Percentiles rank a stretch among this genome's conserved stretches.
These are phyloP conservation scores for Astraeus odoratus DNA, from an alignment of 768 basidiomycete species.

Conservation along the genomic window DNA sequence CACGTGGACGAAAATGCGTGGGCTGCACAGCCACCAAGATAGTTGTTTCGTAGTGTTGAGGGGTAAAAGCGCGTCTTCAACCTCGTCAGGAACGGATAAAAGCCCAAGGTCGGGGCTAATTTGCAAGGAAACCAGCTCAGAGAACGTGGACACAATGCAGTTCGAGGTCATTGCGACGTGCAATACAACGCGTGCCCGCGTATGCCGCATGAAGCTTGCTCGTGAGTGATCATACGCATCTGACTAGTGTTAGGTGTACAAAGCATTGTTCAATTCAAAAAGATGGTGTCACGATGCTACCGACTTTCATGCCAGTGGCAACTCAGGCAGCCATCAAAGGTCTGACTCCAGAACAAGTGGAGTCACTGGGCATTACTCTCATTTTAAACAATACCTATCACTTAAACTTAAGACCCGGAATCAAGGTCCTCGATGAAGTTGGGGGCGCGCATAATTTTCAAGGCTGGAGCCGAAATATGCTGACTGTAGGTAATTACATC, in stretches of 20 bases:
- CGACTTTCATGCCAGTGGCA: conserved; percentile 92
- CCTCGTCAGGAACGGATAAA: too few species aligned
- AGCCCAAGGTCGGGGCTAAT: too few species aligned
- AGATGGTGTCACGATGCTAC: conserved; percentile 80
- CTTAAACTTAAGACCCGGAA: conserved; percentile 79
- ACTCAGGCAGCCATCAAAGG: conserved; percentile 92
- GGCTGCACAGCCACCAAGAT: too few species aligned
- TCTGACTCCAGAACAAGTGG: conserved; percentile 78
- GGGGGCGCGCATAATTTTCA: conserved; percentile 90
- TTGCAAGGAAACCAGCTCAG: too few species aligned
- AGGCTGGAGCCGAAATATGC: conserved; percentile 78
- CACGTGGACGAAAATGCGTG: too few species aligned
- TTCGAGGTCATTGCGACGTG: conserved; percentile 82
- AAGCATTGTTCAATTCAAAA: conserved; percentile 4
- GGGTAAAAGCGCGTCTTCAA: too few species aligned
- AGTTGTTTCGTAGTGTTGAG: too few species aligned
- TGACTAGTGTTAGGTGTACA: neutral
- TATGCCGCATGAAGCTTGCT: conserved; percentile 76
- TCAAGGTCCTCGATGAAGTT: conserved; percentile 59
- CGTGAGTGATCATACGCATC: conserved; percentile 39
- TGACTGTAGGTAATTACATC: conserved; percentile 50
- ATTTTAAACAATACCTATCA: conserved; percentile 91
- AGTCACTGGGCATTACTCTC: conserved; percentile 72
- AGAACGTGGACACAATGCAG: conserved; percentile 61
- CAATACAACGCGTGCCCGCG: conserved; percentile 73